Conservation (phyloP, 768 basidiomycete genomes). For the Krasilnikovozyma curviuscula region DNA sequence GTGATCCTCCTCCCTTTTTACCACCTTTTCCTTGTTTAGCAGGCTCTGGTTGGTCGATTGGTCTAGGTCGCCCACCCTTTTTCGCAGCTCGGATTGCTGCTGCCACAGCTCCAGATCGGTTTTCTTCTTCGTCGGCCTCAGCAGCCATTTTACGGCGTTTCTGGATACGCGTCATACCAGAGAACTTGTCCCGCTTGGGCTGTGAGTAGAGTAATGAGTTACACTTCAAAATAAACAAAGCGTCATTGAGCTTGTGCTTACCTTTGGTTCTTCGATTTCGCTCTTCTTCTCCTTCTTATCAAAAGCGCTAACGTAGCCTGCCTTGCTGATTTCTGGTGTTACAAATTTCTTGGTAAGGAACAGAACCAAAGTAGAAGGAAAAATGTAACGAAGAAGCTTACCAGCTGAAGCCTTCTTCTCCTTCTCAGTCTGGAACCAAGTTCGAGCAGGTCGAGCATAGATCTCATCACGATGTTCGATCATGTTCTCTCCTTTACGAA, state of each 20-base stretch:
- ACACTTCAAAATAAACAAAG: not conserved
- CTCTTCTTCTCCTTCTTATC: constrained; percentile 14
- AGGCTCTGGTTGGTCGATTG: constrained; percentile 44
- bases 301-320: constrained; percentile 46
- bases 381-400: constrained; percentile 22
- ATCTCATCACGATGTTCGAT: constrained; percentile 85
- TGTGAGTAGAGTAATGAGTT: not conserved
- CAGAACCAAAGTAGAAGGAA: not conserved
- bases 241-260: too few species aligned
- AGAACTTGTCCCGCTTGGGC: constrained; percentile 26
- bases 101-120: constrained; percentile 31
- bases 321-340: constrained; percentile 63
- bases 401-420: constrained; percentile 63
- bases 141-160: constrained; percentile 74
- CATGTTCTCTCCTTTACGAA: constrained; percentile 87
- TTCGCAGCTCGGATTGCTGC: constrained; percentile 77
- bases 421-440: constrained; percentile 89
- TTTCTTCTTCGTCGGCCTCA: constrained; percentile 50
- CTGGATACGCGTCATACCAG: constrained; percentile 62
- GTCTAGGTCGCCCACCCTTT: constrained; percentile 49
- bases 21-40: constrained; percentile 1
- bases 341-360: constrained; percentile 4
- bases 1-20: constrained; percentile 14
- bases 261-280: not conserved
- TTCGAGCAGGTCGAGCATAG: constrained; percentile 74